A percentile compares a stretch with the other conserved stretches of the same genome.
phyloP scores from a whole-genome alignment of 1,139 yeast genomes.

The Protomyces pachydermus region DNA sequence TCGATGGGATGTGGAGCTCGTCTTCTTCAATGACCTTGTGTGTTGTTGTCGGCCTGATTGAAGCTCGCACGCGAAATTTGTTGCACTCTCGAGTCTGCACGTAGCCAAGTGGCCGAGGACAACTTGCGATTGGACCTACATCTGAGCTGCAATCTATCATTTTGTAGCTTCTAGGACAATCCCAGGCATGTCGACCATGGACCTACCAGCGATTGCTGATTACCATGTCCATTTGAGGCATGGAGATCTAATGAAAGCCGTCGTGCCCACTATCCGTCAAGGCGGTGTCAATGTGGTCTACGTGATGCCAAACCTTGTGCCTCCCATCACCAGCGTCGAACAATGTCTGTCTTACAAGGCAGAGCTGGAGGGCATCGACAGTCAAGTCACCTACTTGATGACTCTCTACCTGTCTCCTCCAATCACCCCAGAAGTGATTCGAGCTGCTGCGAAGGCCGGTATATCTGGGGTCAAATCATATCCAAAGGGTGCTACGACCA shows the following conservation, averaged over 20 bases:
- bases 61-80: too few species aligned
- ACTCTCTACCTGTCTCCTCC: constrained; percentile 73
- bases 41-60: too few species aligned
- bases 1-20: too few species aligned
- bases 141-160: too few species aligned
- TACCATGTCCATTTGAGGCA: constrained; percentile 95
- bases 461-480: constrained; percentile 81
- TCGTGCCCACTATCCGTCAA: constrained; percentile 79
- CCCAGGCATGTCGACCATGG: not conserved
- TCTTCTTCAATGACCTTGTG: too few species aligned
- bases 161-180: too few species aligned
- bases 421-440: constrained; percentile 77
- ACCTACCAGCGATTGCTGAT: constrained; percentile 60
- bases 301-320: constrained; percentile 92
- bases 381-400: constrained; percentile 85
- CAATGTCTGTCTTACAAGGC: constrained; percentile 66
- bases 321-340: constrained; percentile 81
- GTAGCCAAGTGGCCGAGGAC: too few species aligned
- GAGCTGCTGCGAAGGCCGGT: constrained; percentile 66
- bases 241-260: constrained; percentile 84
- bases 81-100: too few species aligned
- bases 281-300: constrained; percentile 92
- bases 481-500: constrained; percentile 98
- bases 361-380: constrained; percentile 61
- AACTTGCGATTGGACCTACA: too few species aligned